Base-by-base conservation (phyloP, 2,329 filamentous ascomycete genomes). In the Nakataea oryzae region DNA sequence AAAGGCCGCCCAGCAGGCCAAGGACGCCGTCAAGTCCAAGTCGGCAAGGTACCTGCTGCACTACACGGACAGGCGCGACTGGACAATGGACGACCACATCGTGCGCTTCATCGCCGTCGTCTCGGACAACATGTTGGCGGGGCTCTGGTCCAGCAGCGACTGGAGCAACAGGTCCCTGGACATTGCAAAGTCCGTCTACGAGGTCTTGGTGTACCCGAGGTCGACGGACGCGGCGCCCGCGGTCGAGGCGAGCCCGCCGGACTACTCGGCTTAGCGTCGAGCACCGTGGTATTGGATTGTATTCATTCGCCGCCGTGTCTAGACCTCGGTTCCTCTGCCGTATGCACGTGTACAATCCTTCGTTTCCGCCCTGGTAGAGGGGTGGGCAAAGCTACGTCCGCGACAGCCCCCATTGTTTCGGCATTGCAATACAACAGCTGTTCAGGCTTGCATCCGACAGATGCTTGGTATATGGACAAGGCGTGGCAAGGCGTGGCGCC, bases 41-140 rank as follows among this genome's bases (percentile, higher is more conserved):
- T 68, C 66, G 27, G 57, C 67, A 61, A 70, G 70, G 63, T 76
- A 69, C 64, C 65, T 74, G 12, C 65, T 73, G 27, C 74, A 74
- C 66, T 69, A 74, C 64, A 74, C 74, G 28, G 69, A 73, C 62
- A 76, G 76, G 70, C 63, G 63, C 2, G 68, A 62, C 29, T 76
- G 74, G 74, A 69, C 70, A 26, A 58, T 65, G 55, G 70, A 75
- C 59, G 75, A 77, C 63, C 74, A 77, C 64, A 65, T 74, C 57
- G 68, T 75, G 54, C 73, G 74, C 47, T 77, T 77, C 69, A 71
- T 77, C 54, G 69, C 69, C 56, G 71, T 70, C 29, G 68, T 75
- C n/a, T 61, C 62, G 29, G 73, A 76, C 65, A 75, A 73, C 61
- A 65, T 72, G 64, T 66, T 76, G 57, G 69, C 67, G 61, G 65